Conservation (phyloP, 2,329 filamentous ascomycete species). For the Calonectria crousiana region DNA sequence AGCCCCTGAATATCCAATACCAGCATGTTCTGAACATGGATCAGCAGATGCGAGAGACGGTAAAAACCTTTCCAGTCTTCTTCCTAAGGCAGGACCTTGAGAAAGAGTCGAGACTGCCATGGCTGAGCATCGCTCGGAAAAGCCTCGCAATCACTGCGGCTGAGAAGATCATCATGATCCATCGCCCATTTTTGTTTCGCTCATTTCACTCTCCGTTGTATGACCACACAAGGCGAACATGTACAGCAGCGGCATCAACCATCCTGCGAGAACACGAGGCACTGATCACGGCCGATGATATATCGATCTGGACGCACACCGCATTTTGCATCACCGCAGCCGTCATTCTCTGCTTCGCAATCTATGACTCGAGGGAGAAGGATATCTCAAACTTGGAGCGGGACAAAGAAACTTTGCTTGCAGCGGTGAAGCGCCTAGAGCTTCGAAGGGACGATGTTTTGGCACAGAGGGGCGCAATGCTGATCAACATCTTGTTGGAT, state of each 20-base stretch:
- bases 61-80: not conserved
- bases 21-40: not conserved
- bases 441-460: not conserved
- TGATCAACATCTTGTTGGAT: slow-evolving; percentile 2
- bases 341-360: slow-evolving; percentile 1
- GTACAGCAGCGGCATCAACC: not conserved
- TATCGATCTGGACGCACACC: slow-evolving; percentile 3
- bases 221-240: slow-evolving; percentile 3
- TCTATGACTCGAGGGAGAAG: not conserved
- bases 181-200: slow-evolving; percentile 3
- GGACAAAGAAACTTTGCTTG: not conserved
- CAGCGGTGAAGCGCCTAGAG: not conserved
- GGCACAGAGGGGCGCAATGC: not conserved
- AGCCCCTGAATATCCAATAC: not conserved
- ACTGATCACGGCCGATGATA: not conserved
- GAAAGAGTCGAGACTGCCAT: not conserved
- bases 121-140: slow-evolving; percentile 4
- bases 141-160: slow-evolving; percentile 14
- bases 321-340: slow-evolving; percentile 14
- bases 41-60: not conserved
- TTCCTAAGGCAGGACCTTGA: not conserved
- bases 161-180: slow-evolving; percentile 21
- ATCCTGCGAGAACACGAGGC: slow-evolving; percentile 7
- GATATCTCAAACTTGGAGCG: not conserved
- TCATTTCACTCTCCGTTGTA: not conserved